A percentile compares a stretch with the other conserved stretches of the same genome.
Evolutionary conservation across 139 green algal genomes (phyloP).

Genomic region (Spirogloea muscicola): DNA sequence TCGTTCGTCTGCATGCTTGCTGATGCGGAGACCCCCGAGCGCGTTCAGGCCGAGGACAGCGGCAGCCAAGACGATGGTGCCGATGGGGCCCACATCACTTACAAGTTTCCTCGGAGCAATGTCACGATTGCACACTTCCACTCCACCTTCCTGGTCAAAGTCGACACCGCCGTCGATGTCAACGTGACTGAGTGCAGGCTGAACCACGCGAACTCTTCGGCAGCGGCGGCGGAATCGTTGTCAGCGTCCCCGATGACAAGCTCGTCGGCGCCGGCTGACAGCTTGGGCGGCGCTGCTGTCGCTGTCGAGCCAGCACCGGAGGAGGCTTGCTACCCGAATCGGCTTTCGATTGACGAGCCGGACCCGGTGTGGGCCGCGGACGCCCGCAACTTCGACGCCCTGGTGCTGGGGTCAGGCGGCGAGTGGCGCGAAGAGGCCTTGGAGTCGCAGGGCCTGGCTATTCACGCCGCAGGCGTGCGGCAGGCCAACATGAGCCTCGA

Average conservation of each 20-base stretch:
- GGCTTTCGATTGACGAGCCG: conserved; percentile 1
- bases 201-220: no score
- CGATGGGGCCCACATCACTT: no score
- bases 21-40: conserved; percentile 12
- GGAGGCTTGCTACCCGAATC: conserved; percentile 25
- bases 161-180: background rate
- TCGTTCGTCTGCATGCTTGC: conserved; percentile 31
- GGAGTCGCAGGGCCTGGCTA: conserved; percentile 11
- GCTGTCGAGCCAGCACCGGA: no score
- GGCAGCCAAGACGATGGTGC: no score
- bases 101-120: conserved; percentile 5
- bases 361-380: conserved; percentile 22
- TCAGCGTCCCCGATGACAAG: no score
- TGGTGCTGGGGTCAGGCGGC: conserved; percentile 10
- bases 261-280: no score
- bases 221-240: no score
- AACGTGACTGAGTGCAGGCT: conserved; percentile 22
- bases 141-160: conserved; percentile 9
- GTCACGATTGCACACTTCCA: conserved; percentile 7
- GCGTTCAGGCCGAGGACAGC: background rate
- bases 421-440: conserved; percentile 10
- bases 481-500: conserved; percentile 3
- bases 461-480: background rate
- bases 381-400: background rate
- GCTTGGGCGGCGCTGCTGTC: no score